Evolutionary conservation across 75 land plant genomes (phyloP).

Genomic region (Cryptomeria japonica): DNA sequence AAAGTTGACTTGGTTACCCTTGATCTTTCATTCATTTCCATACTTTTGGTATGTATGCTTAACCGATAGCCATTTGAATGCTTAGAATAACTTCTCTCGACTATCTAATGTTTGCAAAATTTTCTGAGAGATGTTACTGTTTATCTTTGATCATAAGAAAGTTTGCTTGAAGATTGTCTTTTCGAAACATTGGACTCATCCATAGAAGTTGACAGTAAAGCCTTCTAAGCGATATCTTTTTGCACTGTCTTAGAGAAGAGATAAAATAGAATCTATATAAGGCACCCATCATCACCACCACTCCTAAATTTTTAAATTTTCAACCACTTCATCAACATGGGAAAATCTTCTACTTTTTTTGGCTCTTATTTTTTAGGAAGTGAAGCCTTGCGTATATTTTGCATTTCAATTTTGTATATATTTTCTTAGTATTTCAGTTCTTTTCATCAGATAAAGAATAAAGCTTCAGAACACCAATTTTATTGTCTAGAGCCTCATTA

Average conservation of each 20-base stretch:
- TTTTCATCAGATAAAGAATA: too few species aligned
- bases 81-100: neutral
- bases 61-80: neutral
- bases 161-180: neutral
- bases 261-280: neutral
- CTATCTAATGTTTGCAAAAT: neutral
- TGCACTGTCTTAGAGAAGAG: neutral
- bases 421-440: too few species aligned
- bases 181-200: neutral
- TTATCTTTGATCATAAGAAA: neutral
- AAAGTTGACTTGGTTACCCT: conserved; percentile 90
- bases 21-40: conserved; percentile 94
- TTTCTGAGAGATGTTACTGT: neutral
- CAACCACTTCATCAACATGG: too few species aligned
- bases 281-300: neutral
- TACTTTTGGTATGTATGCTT: conserved; percentile 69
- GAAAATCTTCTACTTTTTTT: too few species aligned
- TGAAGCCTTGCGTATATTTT: too few species aligned
- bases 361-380: too few species aligned
- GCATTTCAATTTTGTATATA: too few species aligned
- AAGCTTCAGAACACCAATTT: too few species aligned
- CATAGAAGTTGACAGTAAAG: neutral
- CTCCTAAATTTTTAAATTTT: too few species aligned
- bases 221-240: neutral
- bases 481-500: too few species aligned